Evolutionary conservation across 768 basidiomycete species (phyloP).

Genomic region (Leccinum incarnatum): DNA sequence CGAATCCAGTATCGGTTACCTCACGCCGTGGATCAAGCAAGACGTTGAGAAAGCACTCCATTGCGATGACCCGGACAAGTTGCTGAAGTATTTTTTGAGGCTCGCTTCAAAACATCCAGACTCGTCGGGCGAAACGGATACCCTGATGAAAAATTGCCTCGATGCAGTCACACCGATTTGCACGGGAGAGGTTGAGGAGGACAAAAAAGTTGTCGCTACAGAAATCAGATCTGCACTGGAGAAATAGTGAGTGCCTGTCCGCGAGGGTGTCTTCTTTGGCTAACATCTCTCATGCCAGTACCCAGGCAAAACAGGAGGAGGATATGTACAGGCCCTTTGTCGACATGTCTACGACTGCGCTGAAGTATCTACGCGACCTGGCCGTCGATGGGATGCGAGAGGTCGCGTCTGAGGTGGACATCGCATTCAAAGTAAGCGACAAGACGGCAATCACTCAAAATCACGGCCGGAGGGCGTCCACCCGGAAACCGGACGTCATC

Average conservation of each 20-base stretch:
- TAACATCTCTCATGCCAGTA: neutral
- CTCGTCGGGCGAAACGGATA: neutral
- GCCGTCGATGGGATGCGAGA: neutral
- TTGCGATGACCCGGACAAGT: neutral
- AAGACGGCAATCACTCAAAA: neutral
- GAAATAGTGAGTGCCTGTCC: neutral
- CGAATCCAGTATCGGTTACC: neutral
- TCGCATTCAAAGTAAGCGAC: neutral
- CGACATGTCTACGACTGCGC: neutral
- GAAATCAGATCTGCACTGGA: neutral
- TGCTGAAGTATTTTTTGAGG: neutral
- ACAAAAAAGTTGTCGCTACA: neutral
- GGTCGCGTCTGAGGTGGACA: neutral
- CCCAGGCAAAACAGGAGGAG: neutral
- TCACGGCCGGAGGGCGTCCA: too few species aligned
- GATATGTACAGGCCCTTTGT: neutral
- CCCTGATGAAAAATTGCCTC: neutral
- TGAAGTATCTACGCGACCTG: neutral
- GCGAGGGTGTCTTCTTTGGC: neutral
- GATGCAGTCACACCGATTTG: neutral
- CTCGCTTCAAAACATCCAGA: neutral
- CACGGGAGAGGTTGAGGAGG: neutral
- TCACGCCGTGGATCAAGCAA: neutral
- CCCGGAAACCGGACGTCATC: neutral
- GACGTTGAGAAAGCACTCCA: neutral